Base-by-base conservation (phyloP, 352 stramenopile species). In the Globisporangium nodosum region DNA sequence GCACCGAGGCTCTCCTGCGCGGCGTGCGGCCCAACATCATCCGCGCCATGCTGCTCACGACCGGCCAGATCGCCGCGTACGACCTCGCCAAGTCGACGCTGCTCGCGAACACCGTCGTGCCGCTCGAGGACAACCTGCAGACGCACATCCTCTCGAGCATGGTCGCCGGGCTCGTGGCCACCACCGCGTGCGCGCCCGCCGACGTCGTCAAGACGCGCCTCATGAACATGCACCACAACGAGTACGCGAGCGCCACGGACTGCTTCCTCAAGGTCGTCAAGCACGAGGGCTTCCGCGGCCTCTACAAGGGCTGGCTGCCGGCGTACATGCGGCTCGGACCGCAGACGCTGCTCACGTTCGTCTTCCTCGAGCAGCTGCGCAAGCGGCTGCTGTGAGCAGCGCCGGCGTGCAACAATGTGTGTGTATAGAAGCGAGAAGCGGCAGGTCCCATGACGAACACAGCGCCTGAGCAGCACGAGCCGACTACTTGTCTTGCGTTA, bases 251-350 rank as follows among this genome's bases (percentile, higher is more conserved):
- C 40, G 79, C 85, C 35, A 82, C 83, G 1, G 84, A 92, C 63
- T 95, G 85, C 59, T 88, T 95, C 63, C 52, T 87, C 45, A 82
- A 92, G 67, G 74, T 95, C 20, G 67, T 92, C 18, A 73, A 85
- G 56, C 65, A 87, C 54, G 85, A 93, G 65, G 83, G 85, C 16
- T 30, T 93, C 45, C 74, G 74, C 7, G 85, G 85, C 3, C 58
- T 95, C 31, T 95, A 90, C 71, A 91, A 92, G 64, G 85, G 85
- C 43, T 93, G 83, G 83, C 69, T 89, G 18, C 83, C 83, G 0
- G 83, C 81, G 18, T 93, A 91, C 66, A 93, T 93, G 81, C 81
- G 83, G 8, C 71, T 93, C 1, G 83, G 83, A 6, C 83, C 83
- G 18, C 83, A 93, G 65, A 93, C 83, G 47, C 64, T 93, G 57